Base-by-base conservation (phyloP, 192 early-diverging fungal species). In the Endogone sp. region DNA sequence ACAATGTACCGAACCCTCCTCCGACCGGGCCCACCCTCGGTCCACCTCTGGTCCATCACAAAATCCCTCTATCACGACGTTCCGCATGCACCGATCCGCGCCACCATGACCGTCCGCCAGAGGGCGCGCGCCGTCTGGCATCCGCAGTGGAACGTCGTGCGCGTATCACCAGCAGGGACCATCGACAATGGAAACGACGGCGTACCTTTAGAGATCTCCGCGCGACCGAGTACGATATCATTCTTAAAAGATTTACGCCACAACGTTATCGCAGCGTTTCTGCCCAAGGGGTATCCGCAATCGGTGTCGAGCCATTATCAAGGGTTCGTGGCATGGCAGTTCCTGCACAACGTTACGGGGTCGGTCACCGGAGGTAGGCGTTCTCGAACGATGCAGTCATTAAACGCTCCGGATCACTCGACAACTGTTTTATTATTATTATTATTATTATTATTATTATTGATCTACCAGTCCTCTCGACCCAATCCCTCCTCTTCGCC, bases 401-500 rank as follows among this genome's bases (percentile, higher is more conserved):
- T n/a, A n/a, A n/a, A n/a, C n/a, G n/a, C n/a, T n/a, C n/a, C n/a
- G n/a, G n/a, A n/a, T n/a, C n/a, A n/a, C n/a, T n/a, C n/a, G n/a
- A n/a, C n/a, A n/a, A n/a, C n/a, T n/a, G n/a, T n/a, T n/a, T n/a
- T n/a, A n/a, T n/a, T n/a, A n/a, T n/a, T n/a, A n/a, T n/a, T n/a
- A n/a, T n/a, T n/a, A n/a, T n/a, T n/a, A n/a, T n/a, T n/a, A n/a
- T n/a, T n/a, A n/a, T n/a, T n/a, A n/a, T n/a, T n/a, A n/a, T n/a
- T n/a, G n/a, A n/a, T n/a, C n/a, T n/a, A n/a, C 60, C 72, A 85
- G 90, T 92, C n/a, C 82, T 95, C 57, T 85, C 92, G 0, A 94
- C 89, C 3, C 94, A 95, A 67, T 89, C 91, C n/a, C 83, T 95
- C 64, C 73, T 95, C 26, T 92, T 89, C 62, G 92, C 93, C 0